Base-by-base conservation (phyloP, 2,329 filamentous ascomycete genomes). In the Ilyonectria destructans region DNA sequence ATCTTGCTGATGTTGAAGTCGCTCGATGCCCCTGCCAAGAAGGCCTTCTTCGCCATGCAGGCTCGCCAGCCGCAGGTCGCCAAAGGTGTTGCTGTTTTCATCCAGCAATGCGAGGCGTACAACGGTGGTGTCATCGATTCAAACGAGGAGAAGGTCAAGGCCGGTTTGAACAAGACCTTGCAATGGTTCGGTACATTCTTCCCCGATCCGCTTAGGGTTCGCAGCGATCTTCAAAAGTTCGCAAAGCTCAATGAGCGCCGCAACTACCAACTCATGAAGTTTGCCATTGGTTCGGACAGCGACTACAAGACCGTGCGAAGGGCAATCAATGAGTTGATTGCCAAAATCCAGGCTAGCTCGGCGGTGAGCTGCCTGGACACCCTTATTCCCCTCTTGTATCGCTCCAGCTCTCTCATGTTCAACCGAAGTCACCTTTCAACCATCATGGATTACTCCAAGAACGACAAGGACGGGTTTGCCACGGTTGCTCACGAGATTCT, bases 381-480 rank as follows among this genome's bases (percentile, higher is more conserved):
- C 0, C 80, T 99, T 29, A 89, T 92, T 6, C 93, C 95, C 6
- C 85, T 99, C 17, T 84, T 98, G 5, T 97, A 97, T 78, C 91
- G 94, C 49, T 92, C 92, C 62, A 92, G 94, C 37, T 91, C 94
- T 65, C 87, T 99, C 70, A 89, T 97, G 72, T 98, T 97, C 84
- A 99, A 98, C 83, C 91, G 93, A 77, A 98, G 96, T 78, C 95
- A 99, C 78, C 91, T 99, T 19, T 91, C 95, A 3, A 91, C 94
- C 0, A 96, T 98, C 70, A 93, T 98, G 85, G 92, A 95, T 65
- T 93, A 92, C 76, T 95, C 95, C 12, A 92, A 94, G 75, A 95
- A 90, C 10, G 92, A 98, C 77, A 92, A 95, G 76, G 90, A 93
- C 56, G 92, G 91, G 0, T 85, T 98, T 56, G 93, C 92, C 6